These are phyloP conservation scores for Ilex paraguariensis DNA, from an alignment of 305 asterid genomes.

Conservation along the genomic window DNA sequence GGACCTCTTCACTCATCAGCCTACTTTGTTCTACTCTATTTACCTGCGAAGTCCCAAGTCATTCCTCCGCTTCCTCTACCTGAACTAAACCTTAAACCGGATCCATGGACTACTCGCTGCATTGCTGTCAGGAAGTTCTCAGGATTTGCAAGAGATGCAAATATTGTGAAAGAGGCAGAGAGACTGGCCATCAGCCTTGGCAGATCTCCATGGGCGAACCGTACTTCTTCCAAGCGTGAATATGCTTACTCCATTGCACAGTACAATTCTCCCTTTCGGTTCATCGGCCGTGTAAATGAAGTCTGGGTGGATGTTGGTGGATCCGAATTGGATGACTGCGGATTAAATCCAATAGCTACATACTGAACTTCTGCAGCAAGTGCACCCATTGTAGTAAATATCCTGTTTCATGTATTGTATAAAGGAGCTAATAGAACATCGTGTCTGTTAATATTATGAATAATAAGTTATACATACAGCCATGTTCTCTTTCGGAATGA, in stretches of 20 bases:
- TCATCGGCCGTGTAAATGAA: slow-evolving; percentile 60
- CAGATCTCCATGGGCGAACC: slow-evolving; percentile 60
- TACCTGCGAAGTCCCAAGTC: slow-evolving; percentile 54
- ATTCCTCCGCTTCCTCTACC: slow-evolving; percentile 81
- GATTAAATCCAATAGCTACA: no score
- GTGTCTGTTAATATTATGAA: no score
- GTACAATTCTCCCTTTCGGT: slow-evolving; percentile 60
- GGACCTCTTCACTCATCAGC: slow-evolving; percentile 87
- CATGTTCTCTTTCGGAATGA: no score
- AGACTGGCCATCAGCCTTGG: slow-evolving; percentile 65
- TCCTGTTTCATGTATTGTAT: no score
- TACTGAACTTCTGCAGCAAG: no score
- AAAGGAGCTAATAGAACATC: no score
- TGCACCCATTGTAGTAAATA: no score
- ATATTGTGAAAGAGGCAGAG: slow-evolving; percentile 75
- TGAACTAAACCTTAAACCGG: slow-evolving; percentile 59
- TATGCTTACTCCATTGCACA: slow-evolving; percentile 78
- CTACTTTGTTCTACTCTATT: slow-evolving; percentile 44
- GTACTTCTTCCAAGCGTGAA: slow-evolving; percentile 37
- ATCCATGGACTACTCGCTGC: slow-evolving; percentile 51
- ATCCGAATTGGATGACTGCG: slow-evolving; percentile 13
- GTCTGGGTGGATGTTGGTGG: slow-evolving; percentile 79
- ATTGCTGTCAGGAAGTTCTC: slow-evolving; percentile 73
- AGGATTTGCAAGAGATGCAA: slow-evolving; percentile 70
- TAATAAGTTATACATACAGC: no score